A percentile compares a stretch with the other conserved stretches of the same genome.
Evolutionary conservation across 2,329 filamentous ascomycete species (phyloP).

Genomic region (Coleophoma crateriformis): DNA sequence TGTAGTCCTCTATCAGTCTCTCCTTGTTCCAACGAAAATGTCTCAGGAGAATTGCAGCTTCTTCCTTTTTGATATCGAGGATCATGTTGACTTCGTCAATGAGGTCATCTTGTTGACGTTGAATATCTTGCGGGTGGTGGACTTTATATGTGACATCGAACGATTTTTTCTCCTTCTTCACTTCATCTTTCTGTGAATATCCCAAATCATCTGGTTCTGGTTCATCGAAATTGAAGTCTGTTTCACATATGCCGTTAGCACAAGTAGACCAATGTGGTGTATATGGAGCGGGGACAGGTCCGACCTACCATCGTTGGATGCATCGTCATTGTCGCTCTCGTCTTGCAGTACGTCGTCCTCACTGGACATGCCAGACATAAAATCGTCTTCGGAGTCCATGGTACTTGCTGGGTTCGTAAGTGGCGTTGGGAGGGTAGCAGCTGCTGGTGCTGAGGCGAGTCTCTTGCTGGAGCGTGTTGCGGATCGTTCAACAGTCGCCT

Average conservation of each 20-base stretch:
- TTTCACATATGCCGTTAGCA: conserved; percentile 2
- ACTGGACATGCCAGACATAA: conserved; percentile 79
- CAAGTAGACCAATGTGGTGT: not conserved
- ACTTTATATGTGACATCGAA: conserved; percentile 86
- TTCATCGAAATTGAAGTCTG: conserved; percentile 38
- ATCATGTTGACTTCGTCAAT: conserved; percentile 89
- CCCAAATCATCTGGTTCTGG: conserved; percentile 39
- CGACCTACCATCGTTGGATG: conserved; percentile 25
- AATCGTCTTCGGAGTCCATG: conserved; percentile 97
- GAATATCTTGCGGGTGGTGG: conserved; percentile 73
- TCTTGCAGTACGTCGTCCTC: conserved; percentile 69
- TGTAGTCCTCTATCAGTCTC: conserved; percentile 88
- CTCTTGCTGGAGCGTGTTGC: conserved; percentile 25
- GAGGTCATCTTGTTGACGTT: conserved; percentile 78
- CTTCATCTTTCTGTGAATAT: conserved; percentile 55
- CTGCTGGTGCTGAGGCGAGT: conserved; percentile 31
- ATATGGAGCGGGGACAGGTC: not conserved
- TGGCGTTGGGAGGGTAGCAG: conserved; percentile 46
- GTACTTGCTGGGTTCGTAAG: conserved; percentile 47
- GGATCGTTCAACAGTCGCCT: conserved; percentile 31
- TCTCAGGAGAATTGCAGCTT: conserved; percentile 83
- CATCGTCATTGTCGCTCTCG: conserved; percentile 76
- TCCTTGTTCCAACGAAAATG: conserved; percentile 96
- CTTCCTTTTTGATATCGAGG: conserved; percentile 81
- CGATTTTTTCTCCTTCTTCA: conserved; percentile 65